Percentiles rank a stretch among this genome's conserved stretches.
Evolutionary conservation across 1,284 basidiomycete species (phyloP).

Genomic region (Grifola frondosa): DNA sequence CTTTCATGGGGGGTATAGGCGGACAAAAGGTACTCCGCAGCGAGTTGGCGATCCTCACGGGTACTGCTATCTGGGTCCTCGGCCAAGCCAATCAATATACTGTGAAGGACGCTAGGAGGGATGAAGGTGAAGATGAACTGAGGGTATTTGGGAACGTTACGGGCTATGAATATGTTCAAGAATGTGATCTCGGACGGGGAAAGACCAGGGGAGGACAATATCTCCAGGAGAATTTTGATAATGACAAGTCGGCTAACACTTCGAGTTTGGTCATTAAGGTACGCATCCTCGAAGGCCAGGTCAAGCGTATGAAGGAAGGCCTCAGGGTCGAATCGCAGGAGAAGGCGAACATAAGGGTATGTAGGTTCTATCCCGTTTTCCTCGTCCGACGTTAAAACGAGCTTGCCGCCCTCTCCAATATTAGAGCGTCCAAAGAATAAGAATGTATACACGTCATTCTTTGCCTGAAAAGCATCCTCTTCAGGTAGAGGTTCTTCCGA

Average conservation of each 20-base stretch:
- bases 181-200: constrained; percentile 73
- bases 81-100: constrained; percentile 78
- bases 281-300: constrained; percentile 91
- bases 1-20: constrained; percentile 83
- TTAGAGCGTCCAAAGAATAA: constrained; percentile 82
- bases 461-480: constrained; percentile 65
- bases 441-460: constrained; percentile 75
- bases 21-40: constrained; percentile 93
- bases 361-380: constrained; percentile 73
- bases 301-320: constrained; percentile 94
- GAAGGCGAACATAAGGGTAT: constrained; percentile 85
- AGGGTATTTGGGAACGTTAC: constrained; percentile 95
- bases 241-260: constrained; percentile 79
- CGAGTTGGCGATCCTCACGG: constrained; percentile 91
- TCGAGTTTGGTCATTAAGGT: constrained; percentile 77
- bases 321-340: constrained; percentile 91
- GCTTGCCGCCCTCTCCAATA: constrained; percentile 62
- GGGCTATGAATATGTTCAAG: constrained; percentile 92
- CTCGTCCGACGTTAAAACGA: constrained; percentile 72
- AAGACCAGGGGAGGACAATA: constrained; percentile 58
- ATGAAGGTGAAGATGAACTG: constrained; percentile 73
- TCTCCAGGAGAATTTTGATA: constrained; percentile 84
- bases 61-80: constrained; percentile 72
- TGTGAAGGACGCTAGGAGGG: constrained; percentile 66
- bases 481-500: constrained; percentile 72